Evolutionary conservation across 208 protist species (phyloP).

Genomic region (Crithidia fasciculata): DNA sequence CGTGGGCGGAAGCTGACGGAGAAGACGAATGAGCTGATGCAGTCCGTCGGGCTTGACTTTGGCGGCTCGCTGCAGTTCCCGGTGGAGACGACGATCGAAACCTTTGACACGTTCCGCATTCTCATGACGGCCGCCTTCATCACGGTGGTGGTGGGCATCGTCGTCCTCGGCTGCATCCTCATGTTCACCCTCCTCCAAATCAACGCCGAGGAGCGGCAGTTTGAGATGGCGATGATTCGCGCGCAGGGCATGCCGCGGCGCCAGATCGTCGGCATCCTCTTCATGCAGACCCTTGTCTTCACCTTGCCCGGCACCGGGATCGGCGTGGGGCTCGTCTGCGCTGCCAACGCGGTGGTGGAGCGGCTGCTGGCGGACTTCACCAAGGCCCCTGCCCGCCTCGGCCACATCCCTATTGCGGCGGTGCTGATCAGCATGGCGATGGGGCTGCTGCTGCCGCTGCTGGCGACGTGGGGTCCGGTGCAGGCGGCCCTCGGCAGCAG

Average conservation of each 20-base stretch:
- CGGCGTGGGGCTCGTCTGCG: slow-evolving; percentile 71
- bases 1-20: slow-evolving; percentile 58
- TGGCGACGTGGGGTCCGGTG: slow-evolving; percentile 87
- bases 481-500: slow-evolving; percentile 75
- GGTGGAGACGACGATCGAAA: slow-evolving; percentile 47
- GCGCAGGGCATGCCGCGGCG: slow-evolving; percentile 89
- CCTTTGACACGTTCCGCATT: slow-evolving; percentile 75
- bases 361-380: slow-evolving; percentile 67
- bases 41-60: slow-evolving; percentile 54
- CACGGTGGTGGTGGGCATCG: slow-evolving; percentile 77
- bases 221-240: slow-evolving; percentile 96
- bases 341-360: slow-evolving; percentile 76
- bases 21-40: slow-evolving; percentile 60
- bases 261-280: slow-evolving; percentile 82
- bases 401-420: slow-evolving; percentile 35
- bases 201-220: slow-evolving; percentile 96
- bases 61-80: slow-evolving; percentile 64
- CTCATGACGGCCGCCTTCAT: slow-evolving; percentile 91
- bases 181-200: slow-evolving; percentile 93
- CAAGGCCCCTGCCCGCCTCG: slow-evolving; percentile 29
- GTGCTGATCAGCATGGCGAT: slow-evolving; percentile 67
- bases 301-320: slow-evolving; percentile 86
- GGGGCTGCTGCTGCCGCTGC: slow-evolving; percentile 83
- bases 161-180: slow-evolving; percentile 89
- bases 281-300: slow-evolving; percentile 89